Evolutionary conservation across 2,329 filamentous ascomycete species (phyloP).

Genomic region (Arthrobotrys sphaeroides): DNA sequence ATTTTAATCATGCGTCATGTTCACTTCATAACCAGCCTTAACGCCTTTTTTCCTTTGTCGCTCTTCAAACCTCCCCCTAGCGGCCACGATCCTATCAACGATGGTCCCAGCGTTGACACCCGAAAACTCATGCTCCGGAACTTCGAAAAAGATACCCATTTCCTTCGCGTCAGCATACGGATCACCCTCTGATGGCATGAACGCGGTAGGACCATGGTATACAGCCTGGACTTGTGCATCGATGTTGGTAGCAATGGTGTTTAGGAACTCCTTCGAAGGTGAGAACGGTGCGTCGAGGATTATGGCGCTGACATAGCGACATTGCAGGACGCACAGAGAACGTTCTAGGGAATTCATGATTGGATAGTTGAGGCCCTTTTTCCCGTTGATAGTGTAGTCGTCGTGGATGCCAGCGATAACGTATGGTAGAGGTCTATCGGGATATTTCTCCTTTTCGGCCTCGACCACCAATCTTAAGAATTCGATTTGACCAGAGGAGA

Average conservation of each 20-base stretch:
- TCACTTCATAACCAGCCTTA: constrained; percentile 78
- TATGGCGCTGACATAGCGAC: constrained; percentile 88
- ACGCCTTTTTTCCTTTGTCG: constrained; percentile 88
- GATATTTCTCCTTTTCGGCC: constrained; percentile 72
- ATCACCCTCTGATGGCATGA: constrained; percentile 73
- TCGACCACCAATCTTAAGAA: constrained; percentile 82
- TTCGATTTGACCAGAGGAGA: constrained; percentile 95
- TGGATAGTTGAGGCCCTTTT: constrained; percentile 97
- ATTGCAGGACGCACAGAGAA: constrained; percentile 93
- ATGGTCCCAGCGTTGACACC: constrained; percentile 93
- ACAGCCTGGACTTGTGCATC: constrained; percentile 66
- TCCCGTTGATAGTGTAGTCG: constrained; percentile 91
- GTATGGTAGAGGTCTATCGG: constrained; percentile 81
- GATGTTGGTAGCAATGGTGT: constrained; percentile 73
- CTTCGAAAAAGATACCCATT: constrained; percentile 84
- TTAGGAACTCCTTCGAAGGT: constrained; percentile 80
- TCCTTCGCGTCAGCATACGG: constrained; percentile 73
- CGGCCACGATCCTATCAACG: constrained; percentile 87
- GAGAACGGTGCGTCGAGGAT: constrained; percentile 91
- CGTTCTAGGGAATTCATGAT: constrained; percentile 99
- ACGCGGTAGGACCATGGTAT: constrained; percentile 95
- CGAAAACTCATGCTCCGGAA: constrained; percentile 79
- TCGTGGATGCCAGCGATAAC: constrained; percentile 95
- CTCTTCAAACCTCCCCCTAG: constrained; percentile 87
- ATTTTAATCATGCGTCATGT: constrained; percentile 47